A percentile compares a stretch with the other conserved stretches of the same genome.
Conservation (phyloP, 164 flowering plant genomes). For the Vitis amurensis region DNA sequence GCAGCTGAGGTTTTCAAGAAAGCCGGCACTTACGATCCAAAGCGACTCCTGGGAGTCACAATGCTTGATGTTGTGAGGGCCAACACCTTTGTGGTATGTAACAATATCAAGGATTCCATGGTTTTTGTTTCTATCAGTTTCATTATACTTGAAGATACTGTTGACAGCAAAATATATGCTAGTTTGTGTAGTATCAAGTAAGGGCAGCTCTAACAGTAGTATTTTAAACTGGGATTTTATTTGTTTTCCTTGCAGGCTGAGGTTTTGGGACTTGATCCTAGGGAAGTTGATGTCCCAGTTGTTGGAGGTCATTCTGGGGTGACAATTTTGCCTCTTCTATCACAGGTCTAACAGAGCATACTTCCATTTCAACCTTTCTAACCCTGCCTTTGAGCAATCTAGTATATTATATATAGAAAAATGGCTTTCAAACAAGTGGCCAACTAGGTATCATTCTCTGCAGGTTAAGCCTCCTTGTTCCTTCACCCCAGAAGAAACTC, state of each 20-base stretch:
- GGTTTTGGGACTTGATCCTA: conserved; percentile 52
- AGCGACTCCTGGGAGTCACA: conserved; percentile 72
- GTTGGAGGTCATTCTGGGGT: conserved; percentile 65
- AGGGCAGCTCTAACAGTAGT: too few relatives aligned
- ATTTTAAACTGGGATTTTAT: too few relatives aligned
- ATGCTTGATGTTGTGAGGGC: conserved; percentile 85
- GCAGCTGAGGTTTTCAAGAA: conserved; percentile 87
- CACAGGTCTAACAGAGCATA: conserved; percentile 37
- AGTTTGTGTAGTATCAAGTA: too few relatives aligned
- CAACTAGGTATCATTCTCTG: background rate
- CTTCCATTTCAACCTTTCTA: background rate
- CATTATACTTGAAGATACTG: too few relatives aligned
- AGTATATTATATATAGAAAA: too few relatives aligned
- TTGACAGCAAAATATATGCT: too few relatives aligned
- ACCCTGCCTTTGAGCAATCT: too few relatives aligned
- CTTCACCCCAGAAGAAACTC: conserved; percentile 41
- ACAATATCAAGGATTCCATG: too few relatives aligned
- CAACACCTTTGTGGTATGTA: conserved; percentile 82
- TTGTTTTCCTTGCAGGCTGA: conserved; percentile 44
- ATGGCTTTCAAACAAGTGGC: too few relatives aligned
- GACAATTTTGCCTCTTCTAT: conserved; percentile 55
- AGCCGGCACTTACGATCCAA: conserved; percentile 78
- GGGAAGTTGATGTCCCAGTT: conserved; percentile 55
- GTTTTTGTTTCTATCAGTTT: too few relatives aligned
- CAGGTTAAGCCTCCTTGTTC: conserved; percentile 52